Percentiles rank a stretch among this genome's conserved stretches.
These are phyloP conservation scores for Rhytidiadelphus loreus DNA, from an alignment of 225 moss, liverwort and hornwort species.

Conservation along the genomic window DNA sequence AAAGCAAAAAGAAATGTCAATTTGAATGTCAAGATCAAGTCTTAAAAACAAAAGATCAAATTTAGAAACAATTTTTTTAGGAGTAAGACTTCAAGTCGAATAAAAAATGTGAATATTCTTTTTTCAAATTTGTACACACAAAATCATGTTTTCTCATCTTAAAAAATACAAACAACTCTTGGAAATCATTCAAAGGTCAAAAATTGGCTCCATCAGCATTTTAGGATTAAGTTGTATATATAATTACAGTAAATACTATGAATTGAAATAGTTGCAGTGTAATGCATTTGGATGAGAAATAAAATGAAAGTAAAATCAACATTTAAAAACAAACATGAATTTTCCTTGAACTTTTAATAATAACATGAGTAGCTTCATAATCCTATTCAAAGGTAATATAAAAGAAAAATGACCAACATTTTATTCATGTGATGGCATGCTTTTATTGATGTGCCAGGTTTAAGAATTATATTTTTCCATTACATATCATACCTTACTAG, in stretches of 20 bases:
- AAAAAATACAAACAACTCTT: not conserved
- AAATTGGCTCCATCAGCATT: not conserved
- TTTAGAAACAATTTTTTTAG: not conserved
- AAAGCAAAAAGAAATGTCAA: not conserved
- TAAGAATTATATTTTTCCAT: not conserved
- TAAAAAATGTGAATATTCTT: not conserved
- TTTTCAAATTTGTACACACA: not conserved
- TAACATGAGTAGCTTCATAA: not conserved
- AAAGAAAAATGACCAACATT: not conserved
- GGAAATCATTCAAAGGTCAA: not conserved
- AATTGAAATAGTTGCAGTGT: not conserved
- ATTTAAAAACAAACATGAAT: not conserved
- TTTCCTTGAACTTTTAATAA: not conserved
- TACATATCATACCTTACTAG: accelerated
- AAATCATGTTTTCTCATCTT: accelerated
- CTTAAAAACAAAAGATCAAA: not conserved
- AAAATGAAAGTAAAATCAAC: not conserved
- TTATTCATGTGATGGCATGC: too few species aligned
- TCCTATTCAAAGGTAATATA: not conserved
- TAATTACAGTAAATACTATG: not conserved
- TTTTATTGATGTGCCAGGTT: not conserved
- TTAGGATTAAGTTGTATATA: not conserved
- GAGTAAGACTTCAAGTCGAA: not conserved
- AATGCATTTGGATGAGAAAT: not conserved
- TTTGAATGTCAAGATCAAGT: too few species aligned